Evolutionary conservation across 768 basidiomycete species (phyloP).

Genomic region (Lentinula raphanica): DNA sequence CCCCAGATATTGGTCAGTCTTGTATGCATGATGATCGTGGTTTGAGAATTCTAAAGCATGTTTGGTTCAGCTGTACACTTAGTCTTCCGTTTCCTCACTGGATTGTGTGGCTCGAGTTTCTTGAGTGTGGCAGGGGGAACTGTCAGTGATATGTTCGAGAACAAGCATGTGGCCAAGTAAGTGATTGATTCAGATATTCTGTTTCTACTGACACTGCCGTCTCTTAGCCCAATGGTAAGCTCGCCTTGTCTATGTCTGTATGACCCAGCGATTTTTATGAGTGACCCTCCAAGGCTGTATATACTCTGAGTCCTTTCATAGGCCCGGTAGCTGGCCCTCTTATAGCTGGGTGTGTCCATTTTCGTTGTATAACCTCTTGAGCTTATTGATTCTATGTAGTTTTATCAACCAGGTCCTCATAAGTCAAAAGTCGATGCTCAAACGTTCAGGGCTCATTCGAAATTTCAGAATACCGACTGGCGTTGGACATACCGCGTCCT

Average conservation of each 20-base stretch:
- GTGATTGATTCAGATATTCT: slow-evolving; percentile 22
- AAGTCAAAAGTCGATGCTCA: too few relatives aligned
- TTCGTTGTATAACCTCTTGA: slow-evolving; percentile 1
- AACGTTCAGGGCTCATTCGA: neutral
- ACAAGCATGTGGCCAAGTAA: slow-evolving; percentile 55
- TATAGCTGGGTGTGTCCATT: slow-evolving; percentile 47
- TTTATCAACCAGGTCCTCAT: slow-evolving; percentile 65
- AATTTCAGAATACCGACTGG: slow-evolving; percentile 50
- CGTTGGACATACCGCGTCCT: slow-evolving; percentile 75
- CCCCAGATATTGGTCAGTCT: slow-evolving; percentile 54
- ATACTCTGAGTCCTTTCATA: slow-evolving; percentile 49
- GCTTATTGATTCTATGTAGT: slow-evolving; percentile 20
- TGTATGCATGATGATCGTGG: neutral
- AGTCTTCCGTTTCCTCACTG: slow-evolving; percentile 50
- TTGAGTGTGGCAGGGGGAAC: slow-evolving; percentile 54
- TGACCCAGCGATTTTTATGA: neutral
- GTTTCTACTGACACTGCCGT: neutral
- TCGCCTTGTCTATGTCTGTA: neutral
- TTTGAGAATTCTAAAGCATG: neutral
- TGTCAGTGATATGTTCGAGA: slow-evolving; percentile 51
- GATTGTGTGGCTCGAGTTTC: slow-evolving; percentile 52
- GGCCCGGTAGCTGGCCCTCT: slow-evolving; percentile 52
- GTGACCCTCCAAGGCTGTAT: slow-evolving; percentile 45
- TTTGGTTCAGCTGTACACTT: slow-evolving; percentile 50
- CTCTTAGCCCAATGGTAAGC: neutral